These are phyloP conservation scores for Trypanosoma congolense DNA, from an alignment of 208 protist species.

Conservation along the genomic window DNA sequence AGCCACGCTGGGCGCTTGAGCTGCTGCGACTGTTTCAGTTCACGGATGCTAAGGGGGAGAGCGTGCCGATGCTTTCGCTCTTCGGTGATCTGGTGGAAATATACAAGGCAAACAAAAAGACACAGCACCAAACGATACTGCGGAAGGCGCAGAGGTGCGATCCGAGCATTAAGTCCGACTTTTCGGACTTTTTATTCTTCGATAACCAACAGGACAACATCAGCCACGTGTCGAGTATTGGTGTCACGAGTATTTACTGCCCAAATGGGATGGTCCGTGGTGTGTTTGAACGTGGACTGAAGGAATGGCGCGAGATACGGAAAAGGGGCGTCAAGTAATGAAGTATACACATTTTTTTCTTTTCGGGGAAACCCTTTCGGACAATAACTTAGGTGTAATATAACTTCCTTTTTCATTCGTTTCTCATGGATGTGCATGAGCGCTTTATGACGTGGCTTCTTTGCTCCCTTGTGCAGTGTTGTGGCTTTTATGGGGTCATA, in stretches of 20 bases:
- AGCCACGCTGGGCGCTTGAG: constrained; percentile 79
- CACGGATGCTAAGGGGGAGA: constrained; percentile 22
- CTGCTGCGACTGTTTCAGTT: constrained; percentile 65
- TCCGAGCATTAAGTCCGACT: constrained; percentile 36
- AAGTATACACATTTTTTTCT: constrained; percentile 20
- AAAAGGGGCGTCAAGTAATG: constrained; percentile 12
- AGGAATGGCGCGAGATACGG: constrained; percentile 40
- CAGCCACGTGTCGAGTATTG: constrained; percentile 54
- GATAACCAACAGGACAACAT: constrained; percentile 88
- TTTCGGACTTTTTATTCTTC: constrained; percentile 87
- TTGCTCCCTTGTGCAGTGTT: too few relatives aligned
- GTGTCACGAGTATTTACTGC: constrained; percentile 77
- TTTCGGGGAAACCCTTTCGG: too few relatives aligned
- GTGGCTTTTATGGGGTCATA: too few relatives aligned
- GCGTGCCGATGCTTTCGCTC: constrained; percentile 55
- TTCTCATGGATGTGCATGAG: too few relatives aligned
- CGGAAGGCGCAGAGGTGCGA: constrained; percentile 26
- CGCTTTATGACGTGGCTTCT: too few relatives aligned
- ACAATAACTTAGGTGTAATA: too few relatives aligned
- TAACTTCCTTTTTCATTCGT: too few relatives aligned
- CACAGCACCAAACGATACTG: constrained; percentile 62
- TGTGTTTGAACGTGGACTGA: constrained; percentile 62
- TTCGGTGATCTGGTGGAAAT: constrained; percentile 76
- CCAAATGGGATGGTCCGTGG: constrained; percentile 62
- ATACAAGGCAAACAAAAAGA: constrained; percentile 68